Base-by-base conservation (phyloP, 108 stramenopile genomes). In the Chaetoceros tenuissimus region DNA sequence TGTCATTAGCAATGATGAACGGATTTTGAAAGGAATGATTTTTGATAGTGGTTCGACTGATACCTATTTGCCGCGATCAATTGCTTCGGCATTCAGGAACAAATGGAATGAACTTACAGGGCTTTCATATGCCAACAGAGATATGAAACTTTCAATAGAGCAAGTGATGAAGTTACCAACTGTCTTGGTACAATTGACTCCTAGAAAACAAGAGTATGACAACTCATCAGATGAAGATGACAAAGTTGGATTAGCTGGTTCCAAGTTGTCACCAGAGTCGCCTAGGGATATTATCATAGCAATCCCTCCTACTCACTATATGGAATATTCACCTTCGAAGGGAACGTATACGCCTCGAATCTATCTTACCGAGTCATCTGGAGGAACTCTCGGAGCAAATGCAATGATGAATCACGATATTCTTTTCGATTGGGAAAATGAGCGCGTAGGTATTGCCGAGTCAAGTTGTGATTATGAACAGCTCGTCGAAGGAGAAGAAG, bases 361-460 rank as follows among this genome's bases (percentile, higher is more conserved):
- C 47, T 78, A 73, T 61, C 57, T 77, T 72, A 56, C 69, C 60
- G 62, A 83, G 84, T 65, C 73, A 18, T 44, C 60, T 44, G 97
- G 97, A 3, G 87, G 79, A 22, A 95, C 97, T 1, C 63, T 98
- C 1, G 97, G 97, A 22, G 92, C 94, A 25, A 98, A 98, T 62
- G 79, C 94, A 46, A 98, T 98, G 94, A 82, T 81, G 59, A 92
- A 89, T 10, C 88, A 98, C 68, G 92, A 98, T 67, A 74, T 96
- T 0, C 53, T 95, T n/a, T 96, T 98, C 62, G 96, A 98, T 68
- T 77, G 83, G 71, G 87, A 95, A 26, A 71, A 86, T 28, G 72
- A 68, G 0, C 68, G 87, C 20, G 69, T 98, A n/a, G 97, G 97
- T 28, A 90, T 98, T 69, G 92, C 94, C 0, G 85, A 84, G 68